Base-by-base conservation (phyloP, 2,329 filamentous ascomycete genomes). In the Boeremia lycopersici region DNA sequence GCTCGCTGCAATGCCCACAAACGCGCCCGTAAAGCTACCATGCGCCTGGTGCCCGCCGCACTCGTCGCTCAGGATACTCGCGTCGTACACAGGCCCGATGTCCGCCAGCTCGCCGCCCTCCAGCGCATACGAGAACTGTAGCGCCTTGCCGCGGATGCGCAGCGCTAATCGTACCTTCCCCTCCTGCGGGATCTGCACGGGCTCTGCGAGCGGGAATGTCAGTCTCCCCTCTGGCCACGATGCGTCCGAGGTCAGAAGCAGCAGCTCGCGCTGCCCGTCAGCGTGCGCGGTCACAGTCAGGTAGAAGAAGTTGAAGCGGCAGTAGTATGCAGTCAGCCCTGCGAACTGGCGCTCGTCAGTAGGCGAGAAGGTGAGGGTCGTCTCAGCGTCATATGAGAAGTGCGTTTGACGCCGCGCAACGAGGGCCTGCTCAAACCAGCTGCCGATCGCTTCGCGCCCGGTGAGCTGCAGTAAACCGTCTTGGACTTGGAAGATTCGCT, bases 281-380 rank as follows among this genome's bases (percentile, higher is more conserved):
- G 79, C 74, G 61, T 84, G 73, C 0, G 84, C 84, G 2, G 84
- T 84, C 2, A 87, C 81, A 0, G 82, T 79, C 6, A 87, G 76
- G 61, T 87, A 87, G 75, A 86, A 87, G 71, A 86, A 87, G 71
- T 87, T 87, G 74, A 78, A 87, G 3, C 84, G 82, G 64, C 81
- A 84, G 73, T 87, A 87, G 70, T 87, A 87, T 0, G 83, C 82
- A 11, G 82, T 82, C 7, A 88, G 73, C 0, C 85, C 85, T 0
- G 85, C 84, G 55, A 85, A 87, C 60, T 86, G 80, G 10, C 84
- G 78, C 74, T 86, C 84, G 62, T 87, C 84, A 0, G 72, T 68
- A 0, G 85, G 85, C 0, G 74, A 71, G 61, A 85, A 86, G 53
- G 80, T 76, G 2, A 86, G 60, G 0, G 79, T 71, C 0, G 84